A percentile compares a stretch with the other conserved stretches of the same genome.
Evolutionary conservation across 768 basidiomycete genomes (phyloP).

Genomic region (Xerocomus potaroensis): DNA sequence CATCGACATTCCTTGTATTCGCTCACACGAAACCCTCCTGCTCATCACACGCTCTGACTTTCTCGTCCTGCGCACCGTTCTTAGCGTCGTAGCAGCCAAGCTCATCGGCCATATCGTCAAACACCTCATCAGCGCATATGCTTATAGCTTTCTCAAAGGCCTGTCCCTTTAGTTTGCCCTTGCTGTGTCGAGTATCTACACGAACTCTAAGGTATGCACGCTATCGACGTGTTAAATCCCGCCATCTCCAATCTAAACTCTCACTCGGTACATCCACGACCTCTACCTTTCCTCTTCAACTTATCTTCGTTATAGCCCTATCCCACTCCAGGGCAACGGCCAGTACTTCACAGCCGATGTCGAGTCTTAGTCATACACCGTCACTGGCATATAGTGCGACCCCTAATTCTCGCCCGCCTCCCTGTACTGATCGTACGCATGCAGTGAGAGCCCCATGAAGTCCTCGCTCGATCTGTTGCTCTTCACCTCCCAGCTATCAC

Average conservation of each 20-base stretch:
- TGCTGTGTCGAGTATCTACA: constrained; percentile 91
- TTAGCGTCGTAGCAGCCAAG: constrained; percentile 83
- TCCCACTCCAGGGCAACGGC: constrained; percentile 70
- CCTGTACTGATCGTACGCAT: neutral
- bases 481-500: constrained; percentile 88
- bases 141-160: constrained; percentile 75
- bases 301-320: constrained; percentile 64
- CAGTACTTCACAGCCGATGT: constrained; percentile 95
- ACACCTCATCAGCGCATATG: constrained; percentile 85
- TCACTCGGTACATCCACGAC: constrained; percentile 89
- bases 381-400: constrained; percentile 86
- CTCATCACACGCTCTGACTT: constrained; percentile 79
- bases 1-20: constrained; percentile 61
- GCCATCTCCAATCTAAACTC: constrained; percentile 83
- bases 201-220: constrained; percentile 82
- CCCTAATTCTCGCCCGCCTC: neutral
- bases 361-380: constrained; percentile 79
- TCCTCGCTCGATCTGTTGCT: constrained; percentile 86
- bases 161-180: constrained; percentile 85
- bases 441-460: constrained; percentile 88
- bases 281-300: constrained; percentile 80
- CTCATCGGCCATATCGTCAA: constrained; percentile 88
- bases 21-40: constrained; percentile 67
- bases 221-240: too few species aligned
- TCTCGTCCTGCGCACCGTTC: constrained; percentile 77